Evolutionary conservation across 1,139 yeast genomes (phyloP).

Genomic region (Diutina rugosa): DNA sequence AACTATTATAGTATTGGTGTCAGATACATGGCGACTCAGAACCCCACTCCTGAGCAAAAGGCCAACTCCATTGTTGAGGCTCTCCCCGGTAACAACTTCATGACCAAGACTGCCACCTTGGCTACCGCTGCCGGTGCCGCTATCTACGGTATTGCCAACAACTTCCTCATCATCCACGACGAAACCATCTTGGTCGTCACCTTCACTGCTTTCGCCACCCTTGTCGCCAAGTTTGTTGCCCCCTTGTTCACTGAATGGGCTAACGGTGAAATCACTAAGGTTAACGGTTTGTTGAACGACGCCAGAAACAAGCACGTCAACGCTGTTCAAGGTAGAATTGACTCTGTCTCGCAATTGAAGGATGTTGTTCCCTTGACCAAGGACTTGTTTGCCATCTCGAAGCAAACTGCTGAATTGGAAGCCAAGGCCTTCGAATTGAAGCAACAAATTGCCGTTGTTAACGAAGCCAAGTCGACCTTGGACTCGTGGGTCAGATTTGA

Average conservation of each 20-base stretch:
- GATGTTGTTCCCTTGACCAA: conserved; percentile 89
- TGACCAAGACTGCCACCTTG: conserved; percentile 88
- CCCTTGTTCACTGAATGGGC: conserved; percentile 96
- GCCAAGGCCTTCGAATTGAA: conserved; percentile 86
- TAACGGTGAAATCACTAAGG: conserved; percentile 76
- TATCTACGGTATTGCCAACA: conserved; percentile 86
- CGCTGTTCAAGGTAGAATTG: conserved; percentile 89
- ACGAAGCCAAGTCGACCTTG: conserved; percentile 87
- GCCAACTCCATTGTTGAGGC: conserved; percentile 86
- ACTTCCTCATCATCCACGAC: conserved; percentile 84
- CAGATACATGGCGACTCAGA: conserved; percentile 51
- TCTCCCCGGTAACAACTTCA: conserved; percentile 78
- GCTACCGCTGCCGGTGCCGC: conserved; percentile 95
- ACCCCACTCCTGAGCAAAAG: conserved; percentile 71
- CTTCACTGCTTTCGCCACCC: conserved; percentile 62
- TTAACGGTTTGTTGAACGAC: conserved; percentile 67
- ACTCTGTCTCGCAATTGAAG: conserved; percentile 74
- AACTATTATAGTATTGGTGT: conserved; percentile 35
- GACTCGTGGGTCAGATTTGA: conserved; percentile 99
- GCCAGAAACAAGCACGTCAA: conserved; percentile 84
- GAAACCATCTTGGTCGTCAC: conserved; percentile 80
- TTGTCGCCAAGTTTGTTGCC: conserved; percentile 79
- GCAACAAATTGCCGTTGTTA: conserved; percentile 78
- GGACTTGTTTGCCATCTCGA: conserved; percentile 83
- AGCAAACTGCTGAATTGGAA: conserved; percentile 93